Evolutionary conservation across 1,284 basidiomycete species (phyloP).

Genomic region (Apiotrichum siamense): DNA sequence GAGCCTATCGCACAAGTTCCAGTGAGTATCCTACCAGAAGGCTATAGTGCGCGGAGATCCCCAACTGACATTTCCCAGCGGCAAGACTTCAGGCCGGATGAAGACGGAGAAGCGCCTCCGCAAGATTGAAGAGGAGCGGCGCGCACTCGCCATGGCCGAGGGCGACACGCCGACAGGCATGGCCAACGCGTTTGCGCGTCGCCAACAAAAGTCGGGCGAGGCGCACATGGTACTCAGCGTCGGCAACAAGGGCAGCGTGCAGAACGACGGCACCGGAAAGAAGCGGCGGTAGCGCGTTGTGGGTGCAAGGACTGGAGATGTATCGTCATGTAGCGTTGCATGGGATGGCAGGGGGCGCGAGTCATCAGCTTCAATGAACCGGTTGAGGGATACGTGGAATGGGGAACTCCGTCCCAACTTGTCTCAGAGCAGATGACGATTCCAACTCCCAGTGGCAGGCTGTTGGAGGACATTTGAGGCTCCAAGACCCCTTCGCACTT

Average conservation of each 20-base stretch:
- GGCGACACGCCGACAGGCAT: slow-evolving; percentile 90
- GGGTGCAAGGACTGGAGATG: too few species aligned
- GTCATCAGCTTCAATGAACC: too few species aligned
- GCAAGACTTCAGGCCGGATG: slow-evolving; percentile 86
- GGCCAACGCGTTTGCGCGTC: slow-evolving; percentile 79
- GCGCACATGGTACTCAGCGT: slow-evolving; percentile 90
- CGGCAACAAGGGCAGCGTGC: slow-evolving; percentile 78
- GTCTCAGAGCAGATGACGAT: too few species aligned
- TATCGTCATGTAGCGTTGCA: too few species aligned
- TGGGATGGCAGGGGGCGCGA: too few species aligned
- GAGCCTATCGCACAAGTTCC: slow-evolving; percentile 88
- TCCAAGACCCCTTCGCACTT: too few species aligned
- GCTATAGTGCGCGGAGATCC: not conserved
- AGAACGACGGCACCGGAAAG: slow-evolving; percentile 10
- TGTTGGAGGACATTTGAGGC: too few species aligned
- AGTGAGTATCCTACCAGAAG: slow-evolving; percentile 37
- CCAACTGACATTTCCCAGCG: slow-evolving; percentile 35
- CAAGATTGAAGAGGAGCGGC: slow-evolving; percentile 90
- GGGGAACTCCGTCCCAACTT: too few species aligned
- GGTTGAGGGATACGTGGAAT: too few species aligned
- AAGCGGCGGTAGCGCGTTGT: slow-evolving; percentile 6
- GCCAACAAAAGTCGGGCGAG: slow-evolving; percentile 85
- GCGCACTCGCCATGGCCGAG: slow-evolving; percentile 80
- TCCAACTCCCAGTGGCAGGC: too few species aligned
- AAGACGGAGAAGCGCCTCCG: slow-evolving; percentile 90